Evolutionary conservation across 1,139 yeast species (phyloP).

Genomic region (Diutina catenulata): DNA sequence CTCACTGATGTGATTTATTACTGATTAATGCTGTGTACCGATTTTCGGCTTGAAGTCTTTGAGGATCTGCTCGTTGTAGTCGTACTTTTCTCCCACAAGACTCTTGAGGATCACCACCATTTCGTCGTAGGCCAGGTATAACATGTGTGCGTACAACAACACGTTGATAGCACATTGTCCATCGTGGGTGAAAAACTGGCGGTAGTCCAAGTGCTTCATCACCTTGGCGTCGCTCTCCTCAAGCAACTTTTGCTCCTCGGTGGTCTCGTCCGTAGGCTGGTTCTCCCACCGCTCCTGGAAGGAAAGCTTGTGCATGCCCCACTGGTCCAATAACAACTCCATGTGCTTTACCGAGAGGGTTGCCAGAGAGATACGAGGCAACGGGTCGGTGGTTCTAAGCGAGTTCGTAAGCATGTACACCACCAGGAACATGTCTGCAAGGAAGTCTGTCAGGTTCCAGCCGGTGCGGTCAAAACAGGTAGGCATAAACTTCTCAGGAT

Average conservation of each 20-base stretch:
- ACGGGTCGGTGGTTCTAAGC: conserved; percentile 15
- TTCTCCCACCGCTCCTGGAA: conserved; percentile 19
- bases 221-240: no score
- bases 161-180: conserved; percentile 22
- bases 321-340: conserved; percentile 18
- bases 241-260: conserved; percentile 2
- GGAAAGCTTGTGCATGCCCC: conserved; percentile 18
- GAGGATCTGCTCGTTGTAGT: conserved; percentile 8
- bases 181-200: conserved; percentile 20
- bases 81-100: conserved; percentile 27
- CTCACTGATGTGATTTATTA: no score
- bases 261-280: conserved; percentile 6
- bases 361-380: conserved; percentile 25
- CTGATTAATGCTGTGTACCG: no score
- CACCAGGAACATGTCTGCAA: conserved; percentile 21
- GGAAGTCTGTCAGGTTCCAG: conserved; percentile 19
- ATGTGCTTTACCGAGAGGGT: conserved; percentile 22
- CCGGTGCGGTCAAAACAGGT: conserved; percentile 20
- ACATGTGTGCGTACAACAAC: conserved; percentile 20
- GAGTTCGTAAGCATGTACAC: conserved; percentile 25
- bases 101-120: conserved; percentile 20
- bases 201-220: conserved; percentile 19
- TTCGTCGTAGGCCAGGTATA: conserved; percentile 22
- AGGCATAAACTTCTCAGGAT: conserved; percentile 19
- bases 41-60: no score